Base-by-base conservation (phyloP, 2,329 filamentous ascomycete genomes). In the Amphichorda felina region DNA sequence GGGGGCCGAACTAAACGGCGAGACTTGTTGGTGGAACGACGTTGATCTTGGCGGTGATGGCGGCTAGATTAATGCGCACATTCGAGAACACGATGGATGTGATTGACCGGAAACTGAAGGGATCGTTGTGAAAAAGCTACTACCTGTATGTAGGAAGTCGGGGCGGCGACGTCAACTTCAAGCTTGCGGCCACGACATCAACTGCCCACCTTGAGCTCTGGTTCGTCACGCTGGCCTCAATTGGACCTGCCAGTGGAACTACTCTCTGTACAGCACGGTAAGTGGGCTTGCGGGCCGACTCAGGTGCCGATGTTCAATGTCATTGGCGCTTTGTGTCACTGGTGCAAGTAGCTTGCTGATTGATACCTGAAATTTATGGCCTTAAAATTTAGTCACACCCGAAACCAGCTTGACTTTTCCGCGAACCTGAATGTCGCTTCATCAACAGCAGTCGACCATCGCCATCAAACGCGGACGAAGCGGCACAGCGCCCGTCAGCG, bases 101-200 rank as follows among this genome's bases (percentile, higher is more conserved):
- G n/a, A n/a, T n/a, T n/a, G n/a, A n/a, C n/a, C n/a, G n/a, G n/a
- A n/a, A n/a, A n/a, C n/a, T n/a, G n/a, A n/a, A n/a, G n/a, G n/a
- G n/a, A n/a, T n/a, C n/a, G n/a, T n/a, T n/a, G n/a, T n/a, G n/a
- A n/a, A n/a, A n/a, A n/a, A n/a, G n/a, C n/a, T n/a, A n/a, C n/a
- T n/a, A n/a, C n/a, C n/a, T n/a, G n/a, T n/a, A n/a, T n/a, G 10
- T 24, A 10, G 21, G 6, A 24, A 24, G 21, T 6, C 21, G 6
- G 21, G 21, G 6, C 21, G 21, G 21, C 21, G 21, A 24, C 21
- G 21, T 24, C 21, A 24, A 25, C 31, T 3, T 11, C 11, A n/a
- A 33, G 31, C 19, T 33, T 33, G 31, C 31, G 31, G 31, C 31
- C 31, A 33, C 31, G 31, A 33, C 31, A 33, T 33, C 31, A 11